Base-by-base conservation (phyloP, 306 rosid genomes). In the Biancaea sappan region DNA sequence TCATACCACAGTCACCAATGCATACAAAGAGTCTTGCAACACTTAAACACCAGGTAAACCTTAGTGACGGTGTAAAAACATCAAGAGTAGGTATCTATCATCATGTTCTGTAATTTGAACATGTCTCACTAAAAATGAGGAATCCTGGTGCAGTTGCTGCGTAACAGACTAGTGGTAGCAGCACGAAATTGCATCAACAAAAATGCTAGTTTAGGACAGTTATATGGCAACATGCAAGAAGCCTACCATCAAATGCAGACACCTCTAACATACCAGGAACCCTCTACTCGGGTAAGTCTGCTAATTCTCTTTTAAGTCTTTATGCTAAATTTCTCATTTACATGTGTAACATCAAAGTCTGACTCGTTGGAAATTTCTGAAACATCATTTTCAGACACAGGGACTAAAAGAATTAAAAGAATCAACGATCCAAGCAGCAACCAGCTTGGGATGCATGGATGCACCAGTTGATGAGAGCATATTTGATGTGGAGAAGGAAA, bases 1-100 rank as follows among this genome's bases (percentile, higher is more conserved):
- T 94, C 76, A 91, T 94, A 80, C 98, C 98, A 1, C 98, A 94
- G 61, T 94, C 98, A 59, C 97, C 98, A 37, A 94, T 94, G 98
- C 98, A 94, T 79, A 94, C 98, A 2, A 94, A 94, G 84, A 89
- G 97, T 70, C 81, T 94, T 22, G 97, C 98, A 47, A 94, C 98
- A 81, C 98, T 94, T 66, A 94, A 94, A 76, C 97, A 94, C 77
- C 98, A 91, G 89, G 98, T 94, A 88, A 68, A 59, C 22, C 43
- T 69, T 69, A 34, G 28, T 48, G 21, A 34, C 0, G 13, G 18
- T 19, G 34, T 15, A 53, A 0, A 3, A n/a, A 38, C 7, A 7
- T 38, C 43, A 38, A 19, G 22, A 48, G 40, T 13, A 43, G 16
- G 40, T 19, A 1, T 28, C 4, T 37, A 14, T 43, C 18, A 13